Conservation (phyloP, 352 stramenopile genomes). For the Aphanomyces cochlioides region DNA sequence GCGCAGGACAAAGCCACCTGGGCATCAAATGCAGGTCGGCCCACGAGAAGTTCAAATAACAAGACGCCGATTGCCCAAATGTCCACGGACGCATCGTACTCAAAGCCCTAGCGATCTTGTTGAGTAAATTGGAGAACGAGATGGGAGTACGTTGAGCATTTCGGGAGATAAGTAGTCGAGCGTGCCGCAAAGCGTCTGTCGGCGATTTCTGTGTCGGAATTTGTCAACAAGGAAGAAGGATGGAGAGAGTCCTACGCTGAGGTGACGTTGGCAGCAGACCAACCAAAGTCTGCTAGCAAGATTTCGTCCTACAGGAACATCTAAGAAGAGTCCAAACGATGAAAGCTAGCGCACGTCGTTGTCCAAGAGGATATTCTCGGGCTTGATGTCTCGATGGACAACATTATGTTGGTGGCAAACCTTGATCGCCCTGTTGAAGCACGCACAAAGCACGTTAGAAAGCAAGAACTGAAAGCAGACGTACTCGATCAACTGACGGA, state of each 20-base stretch:
- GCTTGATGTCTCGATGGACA: slow-evolving; percentile 95
- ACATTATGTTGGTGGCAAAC: slow-evolving; percentile 77
- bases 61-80: slow-evolving; percentile 99
- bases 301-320: slow-evolving; percentile 74
- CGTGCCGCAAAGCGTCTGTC: slow-evolving; percentile 98
- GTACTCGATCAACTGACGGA: slow-evolving; percentile 25
- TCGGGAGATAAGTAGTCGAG: slow-evolving; percentile 99
- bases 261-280: slow-evolving; percentile 89
- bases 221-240: too few relatives aligned
- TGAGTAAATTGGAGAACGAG: slow-evolving; percentile 8
- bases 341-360: slow-evolving; percentile 41
- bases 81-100: slow-evolving; percentile 98
- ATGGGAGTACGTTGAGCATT: slow-evolving; percentile 90
- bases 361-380: slow-evolving; percentile 91
- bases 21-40: slow-evolving; percentile 96
- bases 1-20: slow-evolving; percentile 40
- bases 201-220: slow-evolving; percentile 51
- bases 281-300: slow-evolving; percentile 99
- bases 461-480: not conserved
- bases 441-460: not conserved
- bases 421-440: slow-evolving; percentile 43
- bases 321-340: not conserved
- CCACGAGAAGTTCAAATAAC: slow-evolving; percentile 97
- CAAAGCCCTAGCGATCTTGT: slow-evolving; percentile 59
- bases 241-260: slow-evolving; percentile 43